These are phyloP conservation scores for Xylaria sp. DNA, from an alignment of 2,329 filamentous ascomycete genomes.

Conservation along the genomic window DNA sequence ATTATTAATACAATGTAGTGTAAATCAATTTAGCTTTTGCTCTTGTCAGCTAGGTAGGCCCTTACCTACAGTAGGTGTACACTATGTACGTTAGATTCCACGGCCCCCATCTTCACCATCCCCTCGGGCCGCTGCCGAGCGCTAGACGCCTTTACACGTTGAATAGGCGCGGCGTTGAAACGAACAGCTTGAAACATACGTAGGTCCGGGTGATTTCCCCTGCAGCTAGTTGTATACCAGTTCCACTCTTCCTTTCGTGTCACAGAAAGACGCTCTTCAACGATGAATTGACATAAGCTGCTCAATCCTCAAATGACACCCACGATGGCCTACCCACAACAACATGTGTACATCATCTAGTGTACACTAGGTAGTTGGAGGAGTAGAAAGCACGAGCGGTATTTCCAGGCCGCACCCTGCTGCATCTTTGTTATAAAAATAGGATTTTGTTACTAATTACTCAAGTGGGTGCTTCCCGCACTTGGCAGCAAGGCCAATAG, in stretches of 20 bases:
- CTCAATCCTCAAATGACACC: slow-evolving; percentile 26
- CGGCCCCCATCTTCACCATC: slow-evolving; percentile 35
- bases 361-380: slow-evolving; percentile 4
- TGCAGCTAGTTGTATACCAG: slow-evolving; percentile 25
- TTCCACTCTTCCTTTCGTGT: slow-evolving; percentile 21
- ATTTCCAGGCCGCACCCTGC: slow-evolving; percentile 21
- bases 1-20: slow-evolving; percentile 6
- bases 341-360: neutral
- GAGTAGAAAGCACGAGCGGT: slow-evolving; percentile 14
- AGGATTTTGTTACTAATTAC: slow-evolving; percentile 36
- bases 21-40: slow-evolving; percentile 1
- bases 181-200: slow-evolving; percentile 26
- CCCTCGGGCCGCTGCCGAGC: slow-evolving; percentile 39
- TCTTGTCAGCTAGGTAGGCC: neutral
- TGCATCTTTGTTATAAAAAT: slow-evolving; percentile 37
- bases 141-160: slow-evolving; percentile 37
- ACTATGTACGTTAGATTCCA: slow-evolving; percentile 11
- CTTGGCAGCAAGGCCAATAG: slow-evolving; percentile 32
- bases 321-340: slow-evolving; percentile 17
- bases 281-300: slow-evolving; percentile 3
- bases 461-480: slow-evolving; percentile 30
- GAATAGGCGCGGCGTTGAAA: slow-evolving; percentile 35
- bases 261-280: slow-evolving; percentile 5
- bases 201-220: slow-evolving; percentile 22
- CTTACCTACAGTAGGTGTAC: neutral